Base-by-base conservation (phyloP, 83 land plant species). In the Picea mariana region DNA sequence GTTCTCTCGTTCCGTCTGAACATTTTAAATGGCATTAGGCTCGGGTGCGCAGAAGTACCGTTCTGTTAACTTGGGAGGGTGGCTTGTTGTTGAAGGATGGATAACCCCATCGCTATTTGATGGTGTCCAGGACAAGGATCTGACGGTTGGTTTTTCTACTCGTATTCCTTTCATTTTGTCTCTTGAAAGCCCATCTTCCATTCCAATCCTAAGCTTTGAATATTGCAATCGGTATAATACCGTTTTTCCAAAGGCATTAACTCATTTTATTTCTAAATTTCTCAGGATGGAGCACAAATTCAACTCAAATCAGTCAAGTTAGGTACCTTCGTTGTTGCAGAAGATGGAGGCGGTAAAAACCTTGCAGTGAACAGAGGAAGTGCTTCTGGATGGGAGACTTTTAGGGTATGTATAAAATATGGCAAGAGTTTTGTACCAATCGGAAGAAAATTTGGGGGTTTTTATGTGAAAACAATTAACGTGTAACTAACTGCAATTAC, bases 1-100 rank as follows among this genome's bases (percentile, higher is more conserved):
- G 3, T 49, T 49, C 13, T 9, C 55, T 49, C 11, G 55, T 49
- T 49, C 55, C 12, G 11, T 49, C 55, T 49, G 12, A 9, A 49
- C 55, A 49, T 9, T 49, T 49, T 49, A 49, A 49, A 49, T 49
- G 55, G 55, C 11, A 52, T 52, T 52, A 52, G 3, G 58, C 58
- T 52, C 13, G 13, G 13, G 58, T 2, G 58, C 58, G 3, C 13
- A 52, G 13, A 52, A 52, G 58, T 52, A 52, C 26, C 83, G 72
- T 38, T 89, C 91, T 4, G 92, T 90, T 16, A 90, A 86, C 67
- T 81, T 92, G 40, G 94, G 94, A 60, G 92, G 92, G 15, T 92
- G 94, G 94, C 92, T 92, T 6, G 91, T 88, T 15, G 85, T 89
- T 24, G 94, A 92, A 81, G 84, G 87, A 55, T 92, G 94, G 94